These are phyloP conservation scores for Botrytis medusae DNA, from an alignment of 2,329 filamentous ascomycete genomes.

Conservation along the genomic window DNA sequence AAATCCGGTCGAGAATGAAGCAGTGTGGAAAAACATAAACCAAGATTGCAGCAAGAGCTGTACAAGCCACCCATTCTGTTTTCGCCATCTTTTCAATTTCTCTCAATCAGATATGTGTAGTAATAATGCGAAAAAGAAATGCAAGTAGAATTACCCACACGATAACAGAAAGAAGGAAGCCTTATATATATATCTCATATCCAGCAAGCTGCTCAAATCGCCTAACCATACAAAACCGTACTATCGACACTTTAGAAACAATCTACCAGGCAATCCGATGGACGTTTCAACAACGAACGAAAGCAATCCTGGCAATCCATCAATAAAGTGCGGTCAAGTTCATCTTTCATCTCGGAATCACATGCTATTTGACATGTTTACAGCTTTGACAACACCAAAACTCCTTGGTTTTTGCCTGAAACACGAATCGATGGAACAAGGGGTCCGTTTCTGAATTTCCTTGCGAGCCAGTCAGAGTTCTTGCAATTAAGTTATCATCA, in stretches of 20 bases:
- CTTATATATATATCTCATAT: background rate
- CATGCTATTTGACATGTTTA: background rate
- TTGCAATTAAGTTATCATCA: background rate
- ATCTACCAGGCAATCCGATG: background rate
- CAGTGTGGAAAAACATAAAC: slow-evolving; percentile 16
- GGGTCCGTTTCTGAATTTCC: background rate
- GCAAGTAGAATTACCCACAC: background rate
- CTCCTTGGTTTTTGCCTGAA: slow-evolving; percentile 2
- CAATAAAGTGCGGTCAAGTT: background rate
- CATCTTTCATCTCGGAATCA: slow-evolving; percentile 12
- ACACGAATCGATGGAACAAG: slow-evolving; percentile 1
- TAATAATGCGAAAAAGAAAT: background rate
- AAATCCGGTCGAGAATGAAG: slow-evolving; percentile 6
- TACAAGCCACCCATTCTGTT: slow-evolving; percentile 11
- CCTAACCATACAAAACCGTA: background rate
- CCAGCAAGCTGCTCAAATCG: background rate
- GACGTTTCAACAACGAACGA: background rate
- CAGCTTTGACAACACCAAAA: slow-evolving; percentile 4
- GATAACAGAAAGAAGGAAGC: background rate
- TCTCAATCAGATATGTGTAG: background rate
- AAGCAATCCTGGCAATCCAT: background rate
- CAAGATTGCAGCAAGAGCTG: slow-evolving; percentile 9
- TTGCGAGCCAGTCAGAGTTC: slow-evolving; percentile 5
- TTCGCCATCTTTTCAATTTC: slow-evolving; percentile 4
- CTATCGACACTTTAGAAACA: background rate